Base-by-base conservation (phyloP, 331 rosid species). In the Quercus phellos region DNA sequence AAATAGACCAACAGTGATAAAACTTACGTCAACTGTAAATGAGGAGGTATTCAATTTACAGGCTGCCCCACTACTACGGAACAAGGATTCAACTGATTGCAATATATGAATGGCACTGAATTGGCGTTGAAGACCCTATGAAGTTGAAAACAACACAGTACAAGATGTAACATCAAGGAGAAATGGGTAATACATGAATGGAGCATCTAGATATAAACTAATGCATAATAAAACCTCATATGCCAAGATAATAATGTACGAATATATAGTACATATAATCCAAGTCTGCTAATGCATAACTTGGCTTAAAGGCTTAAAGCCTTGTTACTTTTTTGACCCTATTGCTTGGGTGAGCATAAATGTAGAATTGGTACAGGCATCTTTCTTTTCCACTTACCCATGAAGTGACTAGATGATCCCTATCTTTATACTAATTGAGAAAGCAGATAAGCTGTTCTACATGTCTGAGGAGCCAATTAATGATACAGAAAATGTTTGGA, bases 21-120 rank as follows among this genome's bases (percentile, higher is more conserved):
- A 34, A 72, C 93, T 83, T 89, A 94, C 93, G 71, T 90, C 94
- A 51, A 89, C 86, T 0, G 90, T 86, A 81, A 92, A 94, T 73
- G 92, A 80, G 64, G 94, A 88, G 60, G 90, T 68, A 82, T 86
- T 92, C 89, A 90, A 38, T 77, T 85, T 84, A 74, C 94, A 90
- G 13, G 82, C 80, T 68, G 89, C 85, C n/a, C 92, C 92, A 43
- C 80, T 76, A 5, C 18, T 46, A 60, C 84, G 30, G 78, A 90
- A 89, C 84, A 82, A 84, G 70, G 85, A 82, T 73, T 89, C 88
- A 17, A 86, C 78, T 50, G 88, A 82, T 83, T 94, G 89, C 87
- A 92, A 78, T 56, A 94, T 90, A 83, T 86, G 77, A 73, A 90
- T 30, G 88, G 97, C 95, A 79, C 90, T 78, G 72, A 88, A 78